Evolutionary conservation across 495 filamentous ascomycete genomes (phyloP).

Genomic region (Pseudomonodictys pantanalensis): DNA sequence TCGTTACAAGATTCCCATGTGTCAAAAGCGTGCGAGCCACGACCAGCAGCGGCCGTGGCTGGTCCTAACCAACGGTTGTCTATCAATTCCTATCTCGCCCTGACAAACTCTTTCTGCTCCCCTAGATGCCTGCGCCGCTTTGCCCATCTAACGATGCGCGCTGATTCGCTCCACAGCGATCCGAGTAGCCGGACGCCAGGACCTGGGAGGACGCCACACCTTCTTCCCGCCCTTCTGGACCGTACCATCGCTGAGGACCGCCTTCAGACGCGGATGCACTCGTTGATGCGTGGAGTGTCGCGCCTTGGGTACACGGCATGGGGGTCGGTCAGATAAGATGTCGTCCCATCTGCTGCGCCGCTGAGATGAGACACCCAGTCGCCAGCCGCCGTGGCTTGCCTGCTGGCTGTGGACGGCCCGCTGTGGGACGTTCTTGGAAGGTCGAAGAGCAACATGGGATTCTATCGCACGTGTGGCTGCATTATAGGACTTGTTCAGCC

Average conservation of each 20-base stretch:
- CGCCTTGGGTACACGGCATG: background rate
- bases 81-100: constrained; percentile 4
- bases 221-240: background rate
- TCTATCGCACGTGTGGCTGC: too few relatives aligned
- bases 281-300: constrained; percentile 9
- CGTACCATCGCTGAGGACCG: background rate
- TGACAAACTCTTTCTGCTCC: background rate
- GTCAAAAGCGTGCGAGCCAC: constrained; percentile 1
- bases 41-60: constrained; percentile 1
- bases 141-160: background rate
- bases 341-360: background rate
- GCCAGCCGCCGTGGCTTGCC: constrained; percentile 12
- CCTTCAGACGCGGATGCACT: background rate
- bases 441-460: too few relatives aligned
- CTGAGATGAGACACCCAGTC: background rate
- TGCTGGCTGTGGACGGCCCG: too few relatives aligned
- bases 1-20: constrained; percentile 24
- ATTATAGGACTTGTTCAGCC: too few relatives aligned
- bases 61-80: background rate
- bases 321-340: constrained; percentile 2
- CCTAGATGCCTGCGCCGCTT: background rate
- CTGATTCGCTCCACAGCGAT: constrained; percentile 14
- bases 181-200: constrained; percentile 24
- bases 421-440: too few relatives aligned
- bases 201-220: constrained; percentile 9